phyloP scores from a whole-genome alignment of 2,329 filamentous ascomycete genomes.

The Orbilia javanica region DNA sequence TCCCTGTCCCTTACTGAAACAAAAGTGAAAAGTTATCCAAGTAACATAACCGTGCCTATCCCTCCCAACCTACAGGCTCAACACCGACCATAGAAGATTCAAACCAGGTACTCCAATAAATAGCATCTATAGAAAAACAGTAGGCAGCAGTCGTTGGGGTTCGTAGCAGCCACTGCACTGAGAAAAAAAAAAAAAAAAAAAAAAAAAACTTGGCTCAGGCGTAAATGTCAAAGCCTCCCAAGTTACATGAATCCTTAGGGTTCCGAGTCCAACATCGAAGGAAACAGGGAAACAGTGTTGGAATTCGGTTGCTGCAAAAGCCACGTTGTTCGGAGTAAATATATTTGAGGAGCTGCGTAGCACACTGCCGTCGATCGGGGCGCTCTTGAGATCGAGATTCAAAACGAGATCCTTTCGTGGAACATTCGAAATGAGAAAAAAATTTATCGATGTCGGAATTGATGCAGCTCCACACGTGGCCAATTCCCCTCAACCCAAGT shows the following conservation, averaged over 20 bases:
- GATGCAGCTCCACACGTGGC: constrained; percentile 12
- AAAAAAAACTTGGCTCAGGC: too few relatives aligned
- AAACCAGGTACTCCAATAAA: background rate
- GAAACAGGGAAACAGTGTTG: constrained; percentile 18
- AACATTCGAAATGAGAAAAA: background rate
- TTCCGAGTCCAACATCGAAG: constrained; percentile 19
- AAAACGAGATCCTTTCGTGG: constrained; percentile 8
- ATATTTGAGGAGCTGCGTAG: background rate
- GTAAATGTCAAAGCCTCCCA: background rate
- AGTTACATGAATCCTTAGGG: background rate
- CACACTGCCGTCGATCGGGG: background rate
- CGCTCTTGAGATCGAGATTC: background rate
- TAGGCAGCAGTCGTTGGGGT: constrained; percentile 5
- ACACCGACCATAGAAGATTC: background rate
- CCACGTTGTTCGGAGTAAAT: constrained; percentile 34
- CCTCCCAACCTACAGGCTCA: background rate
- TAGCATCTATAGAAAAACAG: background rate
- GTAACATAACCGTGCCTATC: background rate
- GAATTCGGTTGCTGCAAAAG: constrained; percentile 14
- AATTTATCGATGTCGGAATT: background rate
- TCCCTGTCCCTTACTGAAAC: background rate
- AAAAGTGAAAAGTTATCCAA: background rate
- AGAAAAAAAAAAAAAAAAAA: too few relatives aligned
- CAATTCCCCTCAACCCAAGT: constrained; percentile 4
- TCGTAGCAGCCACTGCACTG: background rate